Evolutionary conservation across 116 monocot species (phyloP), one percentile per base, ranked within the genome.

Genomic region (Phalaenopsis hybrid): DNA sequence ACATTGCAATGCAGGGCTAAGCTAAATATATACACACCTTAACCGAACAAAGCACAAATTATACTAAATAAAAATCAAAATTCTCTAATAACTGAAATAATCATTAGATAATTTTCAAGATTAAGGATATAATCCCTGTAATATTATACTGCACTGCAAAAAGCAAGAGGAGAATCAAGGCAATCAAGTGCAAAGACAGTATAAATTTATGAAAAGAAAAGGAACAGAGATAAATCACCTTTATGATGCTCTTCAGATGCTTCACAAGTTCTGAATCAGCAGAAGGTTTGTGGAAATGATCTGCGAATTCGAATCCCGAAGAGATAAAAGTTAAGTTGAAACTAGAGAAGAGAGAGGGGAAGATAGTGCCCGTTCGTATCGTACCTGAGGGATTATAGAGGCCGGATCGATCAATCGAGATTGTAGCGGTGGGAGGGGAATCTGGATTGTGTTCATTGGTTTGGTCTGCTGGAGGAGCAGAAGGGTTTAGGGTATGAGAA

Each of bases 221-320:
- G 76, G 43, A 81, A 41, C 2, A 41, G 2, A 41, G 41, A 41
- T 41, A 41, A 79, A 15, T 78, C 8, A 95, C 97, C 91, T 93
- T 97, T 65, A 97, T 97, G 44, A 97, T 92, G 74, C 94, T 97
- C 85, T 97, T 94, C 75, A 97, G 87, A 82, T 97, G 94, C 84
- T 88, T 94, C 23, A 90, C 90, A 9, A 97, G 82, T 82, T 94
- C 90, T 0, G 96, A 89, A 80, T 94, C 94, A 3, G 86, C 85
- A 11, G 91, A 90, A 44, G 83, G 84, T 85, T 87, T 85, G 77
- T 94, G 91, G 49, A 48, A 83, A 78, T 97, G 96, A 73, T 90
- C 96, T 97, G 84, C 79, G 69, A 49, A 52, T 57, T 51, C 16
- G 37, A 77, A 28, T 75, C 10, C 77, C 9, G 44, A 21, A 77